Base-by-base conservation (phyloP, 306 rosid genomes). In the Ammopiptanthus mongolicus region DNA sequence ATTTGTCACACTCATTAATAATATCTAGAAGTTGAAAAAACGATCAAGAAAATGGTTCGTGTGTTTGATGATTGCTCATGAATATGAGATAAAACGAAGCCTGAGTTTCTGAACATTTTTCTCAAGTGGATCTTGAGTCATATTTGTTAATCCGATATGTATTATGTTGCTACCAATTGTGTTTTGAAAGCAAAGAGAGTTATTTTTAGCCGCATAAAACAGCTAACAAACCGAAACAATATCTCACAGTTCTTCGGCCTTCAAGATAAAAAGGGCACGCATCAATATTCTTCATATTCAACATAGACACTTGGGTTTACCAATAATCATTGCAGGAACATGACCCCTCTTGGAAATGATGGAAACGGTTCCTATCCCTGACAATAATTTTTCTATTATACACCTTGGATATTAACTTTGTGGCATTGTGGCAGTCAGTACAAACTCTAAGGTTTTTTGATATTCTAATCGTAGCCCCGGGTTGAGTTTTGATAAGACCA, bases 291-390 rank as follows among this genome's bases (percentile, higher is more conserved):
- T 29, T 21, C 58, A 3, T 29, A n/a, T 33, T n/a, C 28, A 60
- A 46, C 17, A 14, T 11, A 29, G 29, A 22, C 22, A 0, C 28
- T 51, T 2, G 7, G 69, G 36, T 74, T 75, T 48, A 89, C 91
- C 95, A 89, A 64, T 71, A 85, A 80, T 89, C 88, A 71, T 87
- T 87, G 71, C 91, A 89, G 59, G 95, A 89, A 69, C 91, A 87
- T 5, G 81, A 78, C 9, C 94, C 91, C 6, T 81, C 83, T 58
- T 81, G 81, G 80, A 89, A 85, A 84, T 84, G 91, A 82, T 87
- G 91, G 79, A 85, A 87, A 15, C 91, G 81, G 44, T 81, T 85
- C 59, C 91, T 46, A 42, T 89, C 91, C 73, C 91, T 82, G 18
- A 87, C 85, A 5, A 89, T 42, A 59, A 87, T 86, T 46, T 83